Conservation (phyloP, 306 rosid species). For the Amphicarpaea edgeworthii region DNA sequence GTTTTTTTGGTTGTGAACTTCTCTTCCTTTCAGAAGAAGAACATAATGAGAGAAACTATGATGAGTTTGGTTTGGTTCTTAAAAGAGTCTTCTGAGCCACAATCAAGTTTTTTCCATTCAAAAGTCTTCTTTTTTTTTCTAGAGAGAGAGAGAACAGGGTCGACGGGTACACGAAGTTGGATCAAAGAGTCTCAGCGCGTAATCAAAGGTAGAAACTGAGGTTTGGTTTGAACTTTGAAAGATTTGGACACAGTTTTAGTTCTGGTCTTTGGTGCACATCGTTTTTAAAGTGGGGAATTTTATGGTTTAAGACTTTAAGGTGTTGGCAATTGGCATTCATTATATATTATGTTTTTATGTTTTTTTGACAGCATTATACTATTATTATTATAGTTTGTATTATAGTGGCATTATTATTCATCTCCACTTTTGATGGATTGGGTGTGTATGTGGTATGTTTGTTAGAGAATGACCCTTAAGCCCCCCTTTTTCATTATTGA, state of each 20-base stretch:
- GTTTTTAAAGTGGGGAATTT: conserved; percentile 36
- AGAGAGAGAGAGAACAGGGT: conserved; percentile 32
- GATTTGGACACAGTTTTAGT: conserved; percentile 33
- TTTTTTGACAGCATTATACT: no score
- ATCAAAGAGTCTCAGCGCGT: conserved; percentile 36
- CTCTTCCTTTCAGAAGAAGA: conserved; percentile 30
- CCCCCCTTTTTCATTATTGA: background rate
- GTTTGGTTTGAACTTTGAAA: no score
- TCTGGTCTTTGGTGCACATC: conserved; percentile 6
- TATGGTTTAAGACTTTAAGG: background rate
- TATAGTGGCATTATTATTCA: background rate
- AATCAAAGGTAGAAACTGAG: conserved; percentile 24
- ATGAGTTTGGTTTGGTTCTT: conserved; percentile 3
- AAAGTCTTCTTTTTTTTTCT: background rate
- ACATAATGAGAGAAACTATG: background rate
- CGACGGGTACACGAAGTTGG: conserved; percentile 58
- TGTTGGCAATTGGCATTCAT: conserved; percentile 7
- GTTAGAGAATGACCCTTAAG: conserved; percentile 8
- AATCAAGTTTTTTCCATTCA: background rate
- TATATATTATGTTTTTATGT: no score
- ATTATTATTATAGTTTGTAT: background rate
- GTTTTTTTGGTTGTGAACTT: background rate
- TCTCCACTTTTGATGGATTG: background rate
- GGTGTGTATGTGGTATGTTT: background rate
- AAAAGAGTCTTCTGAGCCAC: conserved; percentile 22